phyloP scores from a whole-genome alignment of 1,139 yeast species.

The Blastobotrys illinoisensis region DNA sequence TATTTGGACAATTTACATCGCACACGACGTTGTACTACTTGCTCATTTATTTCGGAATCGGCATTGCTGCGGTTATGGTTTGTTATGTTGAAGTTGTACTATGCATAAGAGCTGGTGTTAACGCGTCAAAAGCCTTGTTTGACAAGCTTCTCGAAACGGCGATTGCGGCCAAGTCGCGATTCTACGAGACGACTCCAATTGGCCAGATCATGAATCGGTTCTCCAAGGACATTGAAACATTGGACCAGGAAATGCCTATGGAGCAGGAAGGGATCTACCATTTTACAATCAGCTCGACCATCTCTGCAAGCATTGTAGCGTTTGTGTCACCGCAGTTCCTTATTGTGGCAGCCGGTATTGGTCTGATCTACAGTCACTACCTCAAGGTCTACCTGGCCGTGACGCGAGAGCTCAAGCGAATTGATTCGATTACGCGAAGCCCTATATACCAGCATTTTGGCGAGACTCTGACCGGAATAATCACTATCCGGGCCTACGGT shows the following conservation, averaged over 20 bases:
- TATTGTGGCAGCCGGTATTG: not conserved
- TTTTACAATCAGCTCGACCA: constrained; percentile 1
- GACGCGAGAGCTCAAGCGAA: constrained; percentile 85
- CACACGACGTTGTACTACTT: constrained; percentile 56
- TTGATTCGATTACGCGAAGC: constrained; percentile 78
- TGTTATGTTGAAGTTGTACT: constrained; percentile 56
- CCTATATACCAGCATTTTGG: constrained; percentile 94
- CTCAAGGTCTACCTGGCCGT: constrained; percentile 52
- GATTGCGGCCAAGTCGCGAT: constrained; percentile 68
- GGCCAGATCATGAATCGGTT: constrained; percentile 97
- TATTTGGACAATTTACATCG: not conserved
- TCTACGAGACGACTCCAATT: constrained; percentile 90
- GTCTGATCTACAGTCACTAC: not conserved
- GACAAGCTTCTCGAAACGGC: constrained; percentile 57
- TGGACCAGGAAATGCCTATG: constrained; percentile 72
- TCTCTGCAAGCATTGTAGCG: constrained; percentile 2
- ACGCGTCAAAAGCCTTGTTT: constrained; percentile 75
- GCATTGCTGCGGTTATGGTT: constrained; percentile 50
- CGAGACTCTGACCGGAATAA: constrained; percentile 82
- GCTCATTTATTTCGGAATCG: constrained; percentile 61
- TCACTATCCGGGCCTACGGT: constrained; percentile 92
- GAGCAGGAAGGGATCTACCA: constrained; percentile 2
- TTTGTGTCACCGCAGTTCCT: constrained; percentile 4
- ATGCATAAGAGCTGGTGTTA: constrained; percentile 63
- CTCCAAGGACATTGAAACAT: constrained; percentile 88